Conservation (phyloP, 2,329 filamentous ascomycete genomes). For the Hymenoscyphus fraxineus region DNA sequence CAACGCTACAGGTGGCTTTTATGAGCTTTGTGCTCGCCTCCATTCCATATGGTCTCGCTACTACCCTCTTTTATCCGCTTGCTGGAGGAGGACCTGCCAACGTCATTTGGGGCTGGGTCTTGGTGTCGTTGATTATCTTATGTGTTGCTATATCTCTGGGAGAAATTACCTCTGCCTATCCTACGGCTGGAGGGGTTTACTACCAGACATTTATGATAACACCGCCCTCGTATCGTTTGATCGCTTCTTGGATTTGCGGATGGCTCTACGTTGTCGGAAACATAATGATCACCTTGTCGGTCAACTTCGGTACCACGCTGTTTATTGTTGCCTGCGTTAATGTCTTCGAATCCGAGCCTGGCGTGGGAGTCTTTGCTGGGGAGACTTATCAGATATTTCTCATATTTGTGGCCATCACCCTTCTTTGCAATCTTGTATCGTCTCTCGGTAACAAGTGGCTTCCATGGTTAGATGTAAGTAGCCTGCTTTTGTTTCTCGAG, state of each 20-base stretch:
- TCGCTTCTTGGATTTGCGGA: constrained; percentile 66
- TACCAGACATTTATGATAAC: constrained; percentile 74
- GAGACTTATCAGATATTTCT: constrained; percentile 44
- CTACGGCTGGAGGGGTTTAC: constrained; percentile 71
- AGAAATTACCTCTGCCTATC: constrained; percentile 72
- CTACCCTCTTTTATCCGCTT: constrained; percentile 65
- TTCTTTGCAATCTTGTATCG: constrained; percentile 48
- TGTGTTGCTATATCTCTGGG: constrained; percentile 67
- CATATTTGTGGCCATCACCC: constrained; percentile 46
- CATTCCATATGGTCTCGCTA: constrained; percentile 63
- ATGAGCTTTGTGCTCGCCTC: constrained; percentile 75
- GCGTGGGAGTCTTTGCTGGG: constrained; percentile 44
- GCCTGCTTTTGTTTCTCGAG: background rate
- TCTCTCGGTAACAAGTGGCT: constrained; percentile 51
- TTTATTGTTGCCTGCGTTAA: constrained; percentile 54
- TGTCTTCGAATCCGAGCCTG: constrained; percentile 46
- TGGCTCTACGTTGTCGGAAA: constrained; percentile 75
- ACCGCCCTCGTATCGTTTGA: constrained; percentile 52
- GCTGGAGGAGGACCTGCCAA: constrained; percentile 63
- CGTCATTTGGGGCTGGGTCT: constrained; percentile 71
- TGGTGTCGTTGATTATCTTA: constrained; percentile 65
- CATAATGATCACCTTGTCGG: constrained; percentile 71
- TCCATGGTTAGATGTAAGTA: constrained; percentile 61
- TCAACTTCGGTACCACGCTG: constrained; percentile 52
- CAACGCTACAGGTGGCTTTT: constrained; percentile 66